Percentiles rank a stretch among this genome's conserved stretches.
Evolutionary conservation across 2,329 filamentous ascomycete species (phyloP).

Genomic region (Pseudogymnoascus sp.): DNA sequence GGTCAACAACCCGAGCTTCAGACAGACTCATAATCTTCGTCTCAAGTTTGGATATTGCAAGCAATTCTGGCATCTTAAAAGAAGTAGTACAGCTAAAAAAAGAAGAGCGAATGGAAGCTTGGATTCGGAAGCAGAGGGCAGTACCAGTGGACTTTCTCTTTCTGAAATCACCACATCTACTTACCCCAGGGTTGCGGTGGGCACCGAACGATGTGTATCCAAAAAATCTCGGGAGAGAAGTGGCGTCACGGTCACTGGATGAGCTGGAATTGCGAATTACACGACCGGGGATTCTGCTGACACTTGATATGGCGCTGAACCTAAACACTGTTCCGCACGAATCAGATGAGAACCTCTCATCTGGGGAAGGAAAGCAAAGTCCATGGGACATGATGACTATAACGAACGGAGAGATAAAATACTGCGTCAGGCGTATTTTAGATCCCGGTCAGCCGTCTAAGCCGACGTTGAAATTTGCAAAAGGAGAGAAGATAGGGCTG

Average conservation of each 20-base stretch:
- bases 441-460: background rate
- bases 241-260: background rate
- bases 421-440: background rate
- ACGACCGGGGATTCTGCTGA: background rate
- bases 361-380: no score
- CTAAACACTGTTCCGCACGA: background rate
- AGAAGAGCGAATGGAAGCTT: conserved; percentile 1
- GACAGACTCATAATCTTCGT: background rate
- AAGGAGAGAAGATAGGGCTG: background rate
- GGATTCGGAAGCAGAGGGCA: background rate
- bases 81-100: background rate
- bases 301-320: background rate
- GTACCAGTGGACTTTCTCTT: background rate
- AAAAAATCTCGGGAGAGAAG: background rate
- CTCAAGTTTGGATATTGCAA: background rate
- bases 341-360: background rate
- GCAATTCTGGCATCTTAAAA: background rate
- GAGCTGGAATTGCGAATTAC: background rate
- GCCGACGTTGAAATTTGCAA: background rate
- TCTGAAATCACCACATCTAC: background rate
- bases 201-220: background rate
- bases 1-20: background rate
- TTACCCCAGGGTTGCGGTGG: background rate
- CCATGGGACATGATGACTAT: background rate
- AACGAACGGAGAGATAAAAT: background rate